Percentiles rank a stretch among this genome's conserved stretches.
These are phyloP conservation scores for Cubamyces lactineus DNA, from an alignment of 768 basidiomycete genomes.

Conservation along the genomic window DNA sequence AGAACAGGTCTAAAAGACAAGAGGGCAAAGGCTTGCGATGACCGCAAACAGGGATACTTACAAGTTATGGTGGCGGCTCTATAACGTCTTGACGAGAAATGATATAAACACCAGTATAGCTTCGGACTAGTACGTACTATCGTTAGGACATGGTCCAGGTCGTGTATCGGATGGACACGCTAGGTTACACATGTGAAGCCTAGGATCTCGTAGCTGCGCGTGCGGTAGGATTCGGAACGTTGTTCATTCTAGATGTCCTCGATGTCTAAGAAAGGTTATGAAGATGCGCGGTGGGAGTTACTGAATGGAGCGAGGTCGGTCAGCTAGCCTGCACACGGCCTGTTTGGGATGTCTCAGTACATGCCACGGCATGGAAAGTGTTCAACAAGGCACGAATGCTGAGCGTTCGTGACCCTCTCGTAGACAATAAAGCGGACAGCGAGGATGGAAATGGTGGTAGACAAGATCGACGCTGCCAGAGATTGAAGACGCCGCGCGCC, in stretches of 20 bases:
- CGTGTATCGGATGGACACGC: not conserved
- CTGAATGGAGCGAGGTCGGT: not conserved
- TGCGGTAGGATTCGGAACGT: too few relatives aligned
- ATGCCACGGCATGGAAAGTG: not conserved
- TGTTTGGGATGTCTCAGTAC: constrained; percentile 5
- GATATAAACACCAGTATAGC: too few relatives aligned
- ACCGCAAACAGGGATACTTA: not conserved
- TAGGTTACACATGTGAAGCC: not conserved
- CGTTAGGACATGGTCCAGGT: not conserved
- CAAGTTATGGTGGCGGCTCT: too few relatives aligned
- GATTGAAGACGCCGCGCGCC: not conserved
- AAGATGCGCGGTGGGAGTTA: not conserved
- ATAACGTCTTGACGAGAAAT: too few relatives aligned
- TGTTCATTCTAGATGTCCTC: not conserved
- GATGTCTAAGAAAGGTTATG: not conserved
- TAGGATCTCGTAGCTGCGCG: too few relatives aligned
- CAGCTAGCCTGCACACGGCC: not conserved
- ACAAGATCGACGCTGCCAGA: constrained; percentile 15
- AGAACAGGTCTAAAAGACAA: not conserved
- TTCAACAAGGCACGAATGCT: constrained; percentile 8
- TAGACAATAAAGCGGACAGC: not conserved
- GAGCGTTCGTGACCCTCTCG: not conserved
- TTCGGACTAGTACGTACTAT: too few relatives aligned
- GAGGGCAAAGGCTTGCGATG: not conserved
- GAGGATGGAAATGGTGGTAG: not conserved